Evolutionary conservation across 768 basidiomycete genomes (phyloP), one percentile per base, ranked within the genome.

Genomic region (Suillus variegatus): DNA sequence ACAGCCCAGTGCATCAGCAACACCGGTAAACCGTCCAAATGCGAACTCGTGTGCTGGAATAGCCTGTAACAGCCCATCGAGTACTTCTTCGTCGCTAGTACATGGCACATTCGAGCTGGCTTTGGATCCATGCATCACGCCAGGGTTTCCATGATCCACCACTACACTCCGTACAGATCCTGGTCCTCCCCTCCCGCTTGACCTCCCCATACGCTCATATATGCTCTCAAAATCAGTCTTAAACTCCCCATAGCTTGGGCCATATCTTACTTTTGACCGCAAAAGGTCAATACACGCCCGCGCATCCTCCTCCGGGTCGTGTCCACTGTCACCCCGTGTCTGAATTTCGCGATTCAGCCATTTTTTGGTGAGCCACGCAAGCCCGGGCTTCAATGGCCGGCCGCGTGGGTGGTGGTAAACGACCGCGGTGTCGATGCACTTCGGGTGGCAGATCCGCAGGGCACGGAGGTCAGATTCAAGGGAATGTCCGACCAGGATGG

Each of bases 311-410:
- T 95, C 93, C 3, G 95, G 94, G 67, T 97, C 92, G 75, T 99
- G 97, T 3, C 94, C 94, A 2, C 90, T 91, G 60, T 91, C 90
- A 0, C 93, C 94, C 0, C 86, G 80, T 0, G 84, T 86, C 76
- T 99, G 97, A 51, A 99, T 99, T 70, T 95, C 93, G 60, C 91
- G 85, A 13, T 86, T 86, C 64, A 94, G 90, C 94, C 95, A 98
- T 73, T 94, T 94, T 73, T 93, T 92, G 54, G 94, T 93, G 54
- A 99, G 86, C 95, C 95, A 98, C n/a, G 95, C 95, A 8, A 99
- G 84, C 1, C 93, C 94, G 0, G 97, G 94, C 78, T 98, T 99
- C 67, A 94, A 86, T 0, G 97, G 95, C 47, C 94, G 86, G 1
- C 97, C 95, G 22, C 94, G 89, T 0, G 97, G 94, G 77, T 99